Evolutionary conservation across 2,329 filamentous ascomycete species (phyloP).

Genomic region (Monilinia polystroma): DNA sequence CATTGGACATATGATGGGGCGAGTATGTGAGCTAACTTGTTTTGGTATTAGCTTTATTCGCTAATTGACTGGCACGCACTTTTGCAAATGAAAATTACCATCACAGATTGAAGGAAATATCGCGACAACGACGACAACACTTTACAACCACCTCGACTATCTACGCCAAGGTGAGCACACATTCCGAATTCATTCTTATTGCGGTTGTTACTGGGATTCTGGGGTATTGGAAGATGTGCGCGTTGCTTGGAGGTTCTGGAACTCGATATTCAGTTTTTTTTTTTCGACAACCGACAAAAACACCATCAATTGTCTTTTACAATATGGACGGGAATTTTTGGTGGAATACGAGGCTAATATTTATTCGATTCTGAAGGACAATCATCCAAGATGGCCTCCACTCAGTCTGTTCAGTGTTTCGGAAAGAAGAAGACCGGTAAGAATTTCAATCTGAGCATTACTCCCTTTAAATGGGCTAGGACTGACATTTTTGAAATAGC

Average conservation of each 20-base stretch:
- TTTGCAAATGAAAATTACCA: slow-evolving; percentile 23
- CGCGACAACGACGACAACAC: slow-evolving; percentile 26
- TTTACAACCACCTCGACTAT: slow-evolving; percentile 25
- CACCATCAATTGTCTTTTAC: slow-evolving; percentile 4
- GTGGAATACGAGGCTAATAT: slow-evolving; percentile 18
- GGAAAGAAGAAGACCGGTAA: slow-evolving; percentile 83
- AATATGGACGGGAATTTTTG: neutral
- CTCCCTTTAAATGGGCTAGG: slow-evolving; percentile 36
- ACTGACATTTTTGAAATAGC: slow-evolving; percentile 47
- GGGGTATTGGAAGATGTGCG: slow-evolving; percentile 11
- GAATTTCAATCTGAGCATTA: slow-evolving; percentile 13
- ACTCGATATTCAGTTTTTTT: slow-evolving; percentile 1
- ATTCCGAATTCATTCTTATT: slow-evolving; percentile 7
- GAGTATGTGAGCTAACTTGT: neutral
- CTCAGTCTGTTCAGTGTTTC: slow-evolving; percentile 94
- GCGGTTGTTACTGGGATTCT: neutral
- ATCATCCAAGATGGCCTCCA: slow-evolving; percentile 51
- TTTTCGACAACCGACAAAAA: slow-evolving; percentile 5
- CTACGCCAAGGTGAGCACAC: slow-evolving; percentile 23
- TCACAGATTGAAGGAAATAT: slow-evolving; percentile 15
- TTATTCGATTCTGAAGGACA: slow-evolving; percentile 16
- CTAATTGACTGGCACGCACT: slow-evolving; percentile 24
- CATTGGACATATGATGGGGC: neutral
- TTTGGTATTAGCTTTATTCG: slow-evolving; percentile 17
- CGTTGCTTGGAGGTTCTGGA: slow-evolving; percentile 8